Evolutionary conservation across 2,329 filamentous ascomycete species (phyloP), one percentile per base, ranked within the genome.

Genomic region (Aureobasidium vineae): DNA sequence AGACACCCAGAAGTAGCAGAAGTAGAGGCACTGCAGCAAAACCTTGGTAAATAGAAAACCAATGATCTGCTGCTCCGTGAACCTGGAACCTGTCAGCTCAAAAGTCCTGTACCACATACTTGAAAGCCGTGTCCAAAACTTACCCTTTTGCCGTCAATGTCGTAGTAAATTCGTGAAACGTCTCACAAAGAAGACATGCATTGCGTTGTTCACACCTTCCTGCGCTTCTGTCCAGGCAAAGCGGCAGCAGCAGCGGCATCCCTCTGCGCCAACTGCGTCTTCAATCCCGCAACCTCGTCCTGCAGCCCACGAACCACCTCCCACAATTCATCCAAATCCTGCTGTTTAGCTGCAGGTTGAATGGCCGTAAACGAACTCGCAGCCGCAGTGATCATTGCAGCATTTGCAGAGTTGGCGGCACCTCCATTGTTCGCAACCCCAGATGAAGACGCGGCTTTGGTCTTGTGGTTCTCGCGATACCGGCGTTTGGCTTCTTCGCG

Each of bases 401-500:
- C 31, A 31, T 7, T 31, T 5, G 33, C 33, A 33, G 28, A 19
- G 28, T n/a, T 28, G 8, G 57, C 28, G 23, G 41, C 23, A 33
- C 7, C 11, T 10, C 26, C 43, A 38, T 10, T 13, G 6, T 2
- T 40, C 16, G 13, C 28, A 7, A 40, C 45, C 21, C 28, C 43
- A 61, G 28, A 23, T 8, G 38, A 40, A 33, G 21, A 11, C 1
- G 33, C 45, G 23, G 59, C 59, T 36, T 63, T 63, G 59, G 45
- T 40, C 59, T 63, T 63, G 59, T 63, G 59, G 33, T 63, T 63
- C 41, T 63, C 59, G 45, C 59, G 59, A 31, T 63, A 63, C 36
- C 59, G 59, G 59, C 59, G 59, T 52, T 63, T 63, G 31, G 59
- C 59, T 52, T 63, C 59, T 63, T 63, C 59, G 26, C 59, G 59